Evolutionary conservation across 352 stramenopile species (phyloP).

Genomic region (Globisporangium uncinulatum): DNA sequence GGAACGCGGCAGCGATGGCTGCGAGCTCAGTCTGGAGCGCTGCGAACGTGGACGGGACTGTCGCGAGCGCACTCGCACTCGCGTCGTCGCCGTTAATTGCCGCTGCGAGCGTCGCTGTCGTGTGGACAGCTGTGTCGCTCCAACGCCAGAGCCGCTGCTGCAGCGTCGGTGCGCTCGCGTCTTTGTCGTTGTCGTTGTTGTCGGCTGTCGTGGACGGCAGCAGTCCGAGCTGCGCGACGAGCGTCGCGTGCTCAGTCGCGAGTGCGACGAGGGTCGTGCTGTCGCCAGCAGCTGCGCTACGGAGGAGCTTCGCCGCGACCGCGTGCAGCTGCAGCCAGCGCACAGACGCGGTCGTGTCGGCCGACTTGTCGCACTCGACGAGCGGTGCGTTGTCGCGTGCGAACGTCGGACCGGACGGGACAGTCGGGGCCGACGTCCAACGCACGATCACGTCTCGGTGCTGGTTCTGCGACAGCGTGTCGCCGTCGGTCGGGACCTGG

Average conservation of each 20-base stretch:
- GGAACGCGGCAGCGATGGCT: slow-evolving; percentile 20
- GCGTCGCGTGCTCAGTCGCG: slow-evolving; percentile 26
- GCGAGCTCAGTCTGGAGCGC: slow-evolving; percentile 27
- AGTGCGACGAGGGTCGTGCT: slow-evolving; percentile 18
- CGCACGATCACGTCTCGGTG: slow-evolving; percentile 74
- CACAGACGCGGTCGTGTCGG: slow-evolving; percentile 32
- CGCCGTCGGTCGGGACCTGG: neutral
- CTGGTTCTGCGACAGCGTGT: slow-evolving; percentile 64
- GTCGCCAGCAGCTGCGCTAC: slow-evolving; percentile 23
- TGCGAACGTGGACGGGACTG: slow-evolving; percentile 15
- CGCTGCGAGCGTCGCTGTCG: slow-evolving; percentile 6
- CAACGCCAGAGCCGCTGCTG: slow-evolving; percentile 51
- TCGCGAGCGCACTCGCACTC: neutral
- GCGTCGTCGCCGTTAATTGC: neutral
- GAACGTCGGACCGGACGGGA: slow-evolving; percentile 38
- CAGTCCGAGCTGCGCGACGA: slow-evolving; percentile 16
- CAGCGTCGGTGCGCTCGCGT: slow-evolving; percentile 11
- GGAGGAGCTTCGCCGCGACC: slow-evolving; percentile 45
- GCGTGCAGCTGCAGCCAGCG: slow-evolving; percentile 63
- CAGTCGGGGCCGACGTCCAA: slow-evolving; percentile 39
- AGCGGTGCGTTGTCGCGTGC: slow-evolving; percentile 29
- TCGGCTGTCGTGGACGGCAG: neutral
- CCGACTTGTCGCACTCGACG: slow-evolving; percentile 67
- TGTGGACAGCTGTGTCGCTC: slow-evolving; percentile 24
- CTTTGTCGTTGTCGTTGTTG: too few species aligned